phyloP scores from a whole-genome alignment of 257 asterid genomes.

The Petrea volubilis region DNA sequence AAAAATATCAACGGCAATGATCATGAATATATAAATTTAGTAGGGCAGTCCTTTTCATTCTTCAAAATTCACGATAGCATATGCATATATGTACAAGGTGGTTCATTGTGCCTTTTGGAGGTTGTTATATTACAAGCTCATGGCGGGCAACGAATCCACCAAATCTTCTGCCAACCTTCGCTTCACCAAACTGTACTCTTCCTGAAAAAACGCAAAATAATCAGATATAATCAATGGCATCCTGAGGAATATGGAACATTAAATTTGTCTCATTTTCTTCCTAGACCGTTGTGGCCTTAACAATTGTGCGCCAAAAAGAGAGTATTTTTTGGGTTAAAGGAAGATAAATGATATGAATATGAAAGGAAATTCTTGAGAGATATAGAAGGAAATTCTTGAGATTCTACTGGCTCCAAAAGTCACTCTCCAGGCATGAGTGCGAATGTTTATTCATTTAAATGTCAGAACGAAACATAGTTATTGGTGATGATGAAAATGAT shows the following conservation, averaged over 20 bases:
- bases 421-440: neutral
- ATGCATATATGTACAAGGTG: constrained; percentile 15
- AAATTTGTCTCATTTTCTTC: neutral
- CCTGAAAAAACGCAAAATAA: constrained; percentile 30
- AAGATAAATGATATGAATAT: neutral
- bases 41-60: neutral
- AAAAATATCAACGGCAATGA: neutral
- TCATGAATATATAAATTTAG: neutral
- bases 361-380: neutral
- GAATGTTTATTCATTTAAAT: neutral
- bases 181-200: constrained; percentile 22
- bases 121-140: constrained; percentile 32
- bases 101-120: neutral
- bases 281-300: neutral
- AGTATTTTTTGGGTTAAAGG: neutral
- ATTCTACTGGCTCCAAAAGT: neutral
- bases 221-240: neutral
- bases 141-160: constrained; percentile 36
- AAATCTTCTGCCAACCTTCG: constrained; percentile 27
- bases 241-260: neutral
- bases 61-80: neutral
- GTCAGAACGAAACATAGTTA: neutral
- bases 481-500: neutral
- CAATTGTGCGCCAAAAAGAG: neutral
- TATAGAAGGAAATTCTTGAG: neutral